Evolutionary conservation across 257 asterid genomes (phyloP).

Genomic region (Gardenia jasminoides): DNA sequence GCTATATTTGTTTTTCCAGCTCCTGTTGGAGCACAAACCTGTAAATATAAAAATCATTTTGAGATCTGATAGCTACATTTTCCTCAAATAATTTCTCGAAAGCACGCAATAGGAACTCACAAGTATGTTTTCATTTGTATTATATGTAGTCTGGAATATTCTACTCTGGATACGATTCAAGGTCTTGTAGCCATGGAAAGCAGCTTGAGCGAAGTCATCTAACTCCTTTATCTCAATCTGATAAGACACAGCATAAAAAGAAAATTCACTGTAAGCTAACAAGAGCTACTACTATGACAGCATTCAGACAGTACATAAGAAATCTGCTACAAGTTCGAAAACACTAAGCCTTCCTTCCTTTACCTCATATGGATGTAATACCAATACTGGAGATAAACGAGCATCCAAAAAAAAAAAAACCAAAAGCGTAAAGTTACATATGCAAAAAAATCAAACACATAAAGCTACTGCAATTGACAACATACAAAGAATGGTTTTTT

Average conservation of each 20-base stretch:
- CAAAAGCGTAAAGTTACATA: no score
- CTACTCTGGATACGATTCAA: slow-evolving; percentile 96
- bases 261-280: not conserved
- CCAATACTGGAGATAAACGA: not conserved
- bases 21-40: slow-evolving; percentile 99
- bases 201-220: slow-evolving; percentile 96
- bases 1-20: slow-evolving; percentile 99
- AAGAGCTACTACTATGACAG: not conserved
- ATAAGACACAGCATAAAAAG: slow-evolving; percentile 23
- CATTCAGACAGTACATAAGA: not conserved
- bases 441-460: no score
- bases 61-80: slow-evolving; percentile 22
- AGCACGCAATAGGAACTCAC: slow-evolving; percentile 38
- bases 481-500: not conserved
- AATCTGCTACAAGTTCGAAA: not conserved
- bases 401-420: no score
- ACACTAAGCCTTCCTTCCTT: not conserved
- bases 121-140: slow-evolving; percentile 82
- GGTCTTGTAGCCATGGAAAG: slow-evolving; percentile 93
- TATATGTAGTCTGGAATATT: slow-evolving; percentile 81
- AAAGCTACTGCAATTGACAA: not conserved
- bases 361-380: not conserved
- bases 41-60: slow-evolving; percentile 32
- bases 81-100: slow-evolving; percentile 4
- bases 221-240: slow-evolving; percentile 96